Conservation (phyloP, 1,284 basidiomycete species). For the Kwoniella shivajii region DNA sequence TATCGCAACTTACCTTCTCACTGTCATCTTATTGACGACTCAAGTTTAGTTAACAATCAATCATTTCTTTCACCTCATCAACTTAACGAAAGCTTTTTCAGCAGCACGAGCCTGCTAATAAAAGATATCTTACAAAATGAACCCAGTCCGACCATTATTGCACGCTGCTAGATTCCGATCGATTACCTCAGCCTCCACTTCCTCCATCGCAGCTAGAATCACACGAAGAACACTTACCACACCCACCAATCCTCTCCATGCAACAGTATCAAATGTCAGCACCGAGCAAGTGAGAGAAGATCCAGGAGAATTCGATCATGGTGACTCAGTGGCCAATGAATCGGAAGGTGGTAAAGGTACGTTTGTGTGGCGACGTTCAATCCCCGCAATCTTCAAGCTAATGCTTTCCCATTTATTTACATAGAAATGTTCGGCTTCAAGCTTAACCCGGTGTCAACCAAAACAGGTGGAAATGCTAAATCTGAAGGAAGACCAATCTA, state of each 20-base stretch:
- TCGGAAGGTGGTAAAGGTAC: slow-evolving; percentile 32
- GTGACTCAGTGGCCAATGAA: slow-evolving; percentile 28
- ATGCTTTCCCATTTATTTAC: not conserved
- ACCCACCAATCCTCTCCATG: slow-evolving; percentile 28
- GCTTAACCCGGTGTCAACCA: slow-evolving; percentile 64
- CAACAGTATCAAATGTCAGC: slow-evolving; percentile 35
- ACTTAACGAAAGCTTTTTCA: too few relatives aligned
- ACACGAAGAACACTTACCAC: slow-evolving; percentile 33
- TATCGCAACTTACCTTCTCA: too few relatives aligned
- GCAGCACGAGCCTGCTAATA: not conserved
- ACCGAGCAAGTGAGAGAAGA: slow-evolving; percentile 32
- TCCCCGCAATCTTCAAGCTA: not conserved
- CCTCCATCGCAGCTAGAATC: slow-evolving; percentile 8
- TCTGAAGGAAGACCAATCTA: slow-evolving; percentile 84
- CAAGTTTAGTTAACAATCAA: too few relatives aligned
- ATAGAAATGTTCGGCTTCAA: slow-evolving; percentile 86
- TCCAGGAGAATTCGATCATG: slow-evolving; percentile 39
- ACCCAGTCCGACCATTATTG: slow-evolving; percentile 26
- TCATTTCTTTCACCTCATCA: not conserved
- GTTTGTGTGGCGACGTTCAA: slow-evolving; percentile 2
- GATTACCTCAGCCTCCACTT: slow-evolving; percentile 7
- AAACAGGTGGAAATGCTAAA: slow-evolving; percentile 64
- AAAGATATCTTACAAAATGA: slow-evolving; percentile 17
- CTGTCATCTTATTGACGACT: too few relatives aligned
- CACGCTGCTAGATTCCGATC: slow-evolving; percentile 17